phyloP scores from a whole-genome alignment of 176 grass and related monocot genomes.

The Stipa capillata region DNA sequence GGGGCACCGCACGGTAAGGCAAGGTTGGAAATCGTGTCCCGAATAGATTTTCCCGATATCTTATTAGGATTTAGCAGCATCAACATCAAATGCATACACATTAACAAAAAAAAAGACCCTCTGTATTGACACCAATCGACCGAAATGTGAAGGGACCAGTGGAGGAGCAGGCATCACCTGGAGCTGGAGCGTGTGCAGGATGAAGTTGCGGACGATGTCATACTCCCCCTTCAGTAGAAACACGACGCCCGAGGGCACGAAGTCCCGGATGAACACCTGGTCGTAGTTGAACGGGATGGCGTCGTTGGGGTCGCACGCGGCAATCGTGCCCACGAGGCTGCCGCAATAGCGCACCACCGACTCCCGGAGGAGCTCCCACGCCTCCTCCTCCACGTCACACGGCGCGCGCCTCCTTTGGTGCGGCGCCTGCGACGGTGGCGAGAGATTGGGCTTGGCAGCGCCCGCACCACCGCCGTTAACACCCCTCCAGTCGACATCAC shows the following conservation, averaged over 20 bases:
- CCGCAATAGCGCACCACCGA: slow-evolving; percentile 74
- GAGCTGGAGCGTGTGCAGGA: slow-evolving; percentile 91
- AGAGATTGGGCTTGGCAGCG: neutral
- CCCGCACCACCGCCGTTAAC: neutral
- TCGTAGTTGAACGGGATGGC: slow-evolving; percentile 74
- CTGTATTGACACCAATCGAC: neutral
- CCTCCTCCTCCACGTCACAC: slow-evolving; percentile 48
- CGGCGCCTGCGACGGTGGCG: neutral
- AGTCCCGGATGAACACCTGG: slow-evolving; percentile 90
- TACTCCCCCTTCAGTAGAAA: slow-evolving; percentile 89
- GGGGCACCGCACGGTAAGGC: too few relatives aligned
- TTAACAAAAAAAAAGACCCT: neutral
- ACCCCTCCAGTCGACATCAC: slow-evolving; percentile 10
- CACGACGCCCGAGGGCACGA: slow-evolving; percentile 80
- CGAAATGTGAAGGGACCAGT: neutral
- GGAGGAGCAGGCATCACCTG: slow-evolving; percentile 32
- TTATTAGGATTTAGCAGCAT: neutral
- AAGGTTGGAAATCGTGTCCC: too few relatives aligned
- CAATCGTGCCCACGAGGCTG: slow-evolving; percentile 78
- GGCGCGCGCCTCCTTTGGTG: neutral
- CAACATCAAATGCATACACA: neutral
- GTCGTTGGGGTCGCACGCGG: slow-evolving; percentile 74
- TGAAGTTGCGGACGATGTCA: slow-evolving; percentile 89
- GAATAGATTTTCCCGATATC: neutral
- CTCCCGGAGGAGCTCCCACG: slow-evolving; percentile 60